Evolutionary conservation across 495 filamentous ascomycete genomes (phyloP), one percentile per base, ranked within the genome.

Genomic region (Xylaria sp.): DNA sequence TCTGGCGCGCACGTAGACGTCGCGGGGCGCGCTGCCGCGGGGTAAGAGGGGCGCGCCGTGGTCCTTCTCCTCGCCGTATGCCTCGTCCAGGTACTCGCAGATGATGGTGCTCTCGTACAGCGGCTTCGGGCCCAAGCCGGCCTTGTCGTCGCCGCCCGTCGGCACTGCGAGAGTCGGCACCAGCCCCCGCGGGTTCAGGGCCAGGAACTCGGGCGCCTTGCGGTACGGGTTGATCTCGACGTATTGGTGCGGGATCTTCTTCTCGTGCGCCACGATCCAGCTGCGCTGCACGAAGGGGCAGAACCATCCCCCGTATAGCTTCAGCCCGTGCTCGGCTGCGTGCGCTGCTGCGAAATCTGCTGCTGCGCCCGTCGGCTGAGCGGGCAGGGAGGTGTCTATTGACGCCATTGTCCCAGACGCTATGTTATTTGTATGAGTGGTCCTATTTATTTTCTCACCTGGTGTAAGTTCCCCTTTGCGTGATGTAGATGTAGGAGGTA

Each of bases 181-280:
- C 9, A 93, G 82, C 3, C 90, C 90, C 15, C 90, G 87, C 0
- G 90, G 91, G 72, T 93, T 93, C 50, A 93, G 85, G 7, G 82
- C 80, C 19, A 93, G 85, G 19, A 92, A 89, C 11, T 85, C 86
- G 40, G 85, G 78, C 0, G 85, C 86, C 74, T 93, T 93, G 76
- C 88, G 79, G 85, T 92, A 92, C 6, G 91, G 91, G 76, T 92
- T 91, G 73, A 90, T 84, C 75, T 94, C 90, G 73, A 92, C 85
- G 78, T 92, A 93, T 75, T 93, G 86, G 76, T 93, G 89, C 50
- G 89, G 88, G 63, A 92, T 89, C n/a, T 82, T 68, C 74, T 93
- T 93, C 79, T 93, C 91, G 74, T 87, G 87, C 44, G 93, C 82
- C 15, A 88, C 86, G 68, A 90, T 86, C 88, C 90, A 93, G 26